Evolutionary conservation across 139 green algal species (phyloP).

Genomic region (Picochlorum sp.): DNA sequence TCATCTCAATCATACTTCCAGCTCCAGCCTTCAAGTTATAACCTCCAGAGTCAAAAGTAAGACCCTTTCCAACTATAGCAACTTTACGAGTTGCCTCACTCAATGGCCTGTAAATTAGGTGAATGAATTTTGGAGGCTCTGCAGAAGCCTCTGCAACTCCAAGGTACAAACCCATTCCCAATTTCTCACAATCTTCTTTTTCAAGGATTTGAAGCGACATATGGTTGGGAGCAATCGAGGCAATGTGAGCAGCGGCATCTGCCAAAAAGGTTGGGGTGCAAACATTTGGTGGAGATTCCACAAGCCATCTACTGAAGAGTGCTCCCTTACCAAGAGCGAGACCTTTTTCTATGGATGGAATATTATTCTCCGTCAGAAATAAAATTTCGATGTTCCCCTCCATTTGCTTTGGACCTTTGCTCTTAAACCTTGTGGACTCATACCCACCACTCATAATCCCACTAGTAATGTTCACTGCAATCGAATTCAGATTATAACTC

Average conservation of each 20-base stretch:
- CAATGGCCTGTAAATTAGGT: conserved; percentile 82
- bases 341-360: conserved; percentile 14
- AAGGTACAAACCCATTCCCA: conserved; percentile 92
- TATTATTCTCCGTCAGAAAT: conserved; percentile 7
- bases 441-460: conserved; percentile 64
- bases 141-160: conserved; percentile 74
- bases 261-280: conserved; percentile 82
- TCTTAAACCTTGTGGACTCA: conserved; percentile 85
- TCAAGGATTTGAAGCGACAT: conserved; percentile 66
- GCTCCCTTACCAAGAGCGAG: conserved; percentile 38
- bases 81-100: conserved; percentile 46
- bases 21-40: conserved; percentile 96
- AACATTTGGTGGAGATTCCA: conserved; percentile 91
- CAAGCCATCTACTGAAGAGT: conserved; percentile 63
- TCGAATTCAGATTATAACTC: no score
- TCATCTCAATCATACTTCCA: conserved; percentile 88
- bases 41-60: conserved; percentile 49
- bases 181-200: conserved; percentile 70
- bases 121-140: conserved; percentile 90
- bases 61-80: conserved; percentile 83
- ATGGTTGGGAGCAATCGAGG: conserved; percentile 32
- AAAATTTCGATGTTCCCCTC: conserved; percentile 47
- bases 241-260: conserved; percentile 48
- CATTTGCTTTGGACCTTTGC: conserved; percentile 39
- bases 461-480: conserved; percentile 12